Percentiles rank a stretch among this genome's conserved stretches.
phyloP scores from a whole-genome alignment of 306 rosid species.

The Vicia faba region DNA sequence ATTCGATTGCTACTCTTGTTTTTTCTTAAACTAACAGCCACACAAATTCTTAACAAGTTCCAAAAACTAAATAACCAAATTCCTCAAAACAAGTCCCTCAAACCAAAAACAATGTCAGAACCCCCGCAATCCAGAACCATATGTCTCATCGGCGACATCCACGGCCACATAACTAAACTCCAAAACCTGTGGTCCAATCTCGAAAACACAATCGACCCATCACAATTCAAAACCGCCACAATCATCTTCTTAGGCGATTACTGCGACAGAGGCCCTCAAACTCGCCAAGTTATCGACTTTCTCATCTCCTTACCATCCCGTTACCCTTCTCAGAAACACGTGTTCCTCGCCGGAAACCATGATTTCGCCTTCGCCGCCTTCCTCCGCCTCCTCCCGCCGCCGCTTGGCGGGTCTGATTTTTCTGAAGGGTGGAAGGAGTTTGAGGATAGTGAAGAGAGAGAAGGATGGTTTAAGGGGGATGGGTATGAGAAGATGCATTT shows the following conservation, averaged over 20 bases:
- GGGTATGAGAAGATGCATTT: constrained; percentile 73
- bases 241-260: constrained; percentile 89
- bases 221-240: constrained; percentile 57
- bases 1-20: no score
- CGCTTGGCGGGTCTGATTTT: constrained; percentile 60
- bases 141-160: constrained; percentile 24
- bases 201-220: constrained; percentile 38
- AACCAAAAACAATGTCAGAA: no score
- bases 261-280: constrained; percentile 81
- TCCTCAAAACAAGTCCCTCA: no score
- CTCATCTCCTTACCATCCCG: constrained; percentile 54
- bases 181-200: constrained; percentile 71
- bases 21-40: no score
- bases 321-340: constrained; percentile 68
- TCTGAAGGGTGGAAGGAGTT: constrained; percentile 62
- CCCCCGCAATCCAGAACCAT: no score
- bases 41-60: no score
- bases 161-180: constrained; percentile 72
- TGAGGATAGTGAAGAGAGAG: constrained; percentile 63
- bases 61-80: no score
- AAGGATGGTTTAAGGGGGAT: constrained; percentile 79
- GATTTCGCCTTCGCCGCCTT: constrained; percentile 84
- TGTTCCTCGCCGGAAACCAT: constrained; percentile 79
- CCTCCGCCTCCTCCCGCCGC: constrained; percentile 57
- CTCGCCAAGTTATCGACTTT: constrained; percentile 67